phyloP scores from a whole-genome alignment of 2,329 filamentous ascomycete genomes.

The Ceratocystis cacaofunesta region DNA sequence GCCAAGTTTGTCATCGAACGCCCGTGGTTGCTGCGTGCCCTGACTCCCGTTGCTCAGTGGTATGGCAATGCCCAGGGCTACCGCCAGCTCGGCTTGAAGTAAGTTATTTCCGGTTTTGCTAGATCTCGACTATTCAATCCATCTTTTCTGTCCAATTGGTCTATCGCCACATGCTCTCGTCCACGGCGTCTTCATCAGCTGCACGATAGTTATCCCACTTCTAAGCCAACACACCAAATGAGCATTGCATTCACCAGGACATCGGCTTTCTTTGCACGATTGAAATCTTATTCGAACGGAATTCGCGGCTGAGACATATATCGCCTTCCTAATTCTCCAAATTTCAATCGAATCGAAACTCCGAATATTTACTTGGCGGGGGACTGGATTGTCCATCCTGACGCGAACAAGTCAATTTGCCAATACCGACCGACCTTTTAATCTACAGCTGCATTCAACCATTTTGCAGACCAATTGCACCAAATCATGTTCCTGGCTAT shows the following conservation, averaged over 20 bases:
- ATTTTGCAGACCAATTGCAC: neutral
- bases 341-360: too few species aligned
- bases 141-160: slow-evolving; percentile 1
- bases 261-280: too few species aligned
- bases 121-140: neutral
- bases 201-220: neutral
- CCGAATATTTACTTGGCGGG: too few species aligned
- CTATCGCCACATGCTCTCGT: neutral
- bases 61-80: slow-evolving; percentile 83
- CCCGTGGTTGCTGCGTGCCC: slow-evolving; percentile 53
- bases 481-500: neutral
- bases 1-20: slow-evolving; percentile 66
- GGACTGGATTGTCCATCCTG: neutral
- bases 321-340: too few species aligned
- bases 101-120: slow-evolving; percentile 7
- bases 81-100: slow-evolving; percentile 84
- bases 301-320: too few species aligned
- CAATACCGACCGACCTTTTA: neutral
- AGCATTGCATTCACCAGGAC: neutral
- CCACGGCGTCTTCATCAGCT: neutral
- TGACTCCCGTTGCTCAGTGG: slow-evolving; percentile 75
- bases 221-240: neutral
- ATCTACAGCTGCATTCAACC: neutral
- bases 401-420: neutral
- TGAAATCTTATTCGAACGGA: too few species aligned